Percentiles rank a stretch among this genome's conserved stretches.
phyloP scores from a whole-genome alignment of 257 asterid genomes.

The Gardenia jasminoides region DNA sequence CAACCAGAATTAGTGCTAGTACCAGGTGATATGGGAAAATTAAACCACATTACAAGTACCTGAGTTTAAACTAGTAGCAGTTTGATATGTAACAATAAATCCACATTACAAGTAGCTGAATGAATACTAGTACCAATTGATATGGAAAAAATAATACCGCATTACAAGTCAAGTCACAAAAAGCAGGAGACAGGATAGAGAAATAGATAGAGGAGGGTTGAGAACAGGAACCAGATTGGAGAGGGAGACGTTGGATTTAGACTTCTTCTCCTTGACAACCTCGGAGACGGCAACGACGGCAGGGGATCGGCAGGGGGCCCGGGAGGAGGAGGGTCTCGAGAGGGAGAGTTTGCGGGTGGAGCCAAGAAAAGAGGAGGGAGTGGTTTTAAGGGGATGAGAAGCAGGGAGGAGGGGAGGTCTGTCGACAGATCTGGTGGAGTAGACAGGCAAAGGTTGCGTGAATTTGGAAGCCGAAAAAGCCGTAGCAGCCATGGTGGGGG shows the following conservation, averaged over 20 bases:
- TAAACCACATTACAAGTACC: too few species aligned
- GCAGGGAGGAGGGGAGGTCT: conserved; percentile 32
- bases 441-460: conserved; percentile 43
- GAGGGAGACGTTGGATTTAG: conserved; percentile 40
- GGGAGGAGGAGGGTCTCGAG: conserved; percentile 16
- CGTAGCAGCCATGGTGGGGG: conserved; percentile 39
- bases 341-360: conserved; percentile 38
- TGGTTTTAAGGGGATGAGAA: conserved; percentile 23
- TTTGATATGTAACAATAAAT: too few species aligned
- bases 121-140: too few species aligned
- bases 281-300: conserved; percentile 65
- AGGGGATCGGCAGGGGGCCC: conserved; percentile 46
- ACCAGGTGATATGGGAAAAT: too few species aligned
- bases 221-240: conserved; percentile 49
- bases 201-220: not conserved
- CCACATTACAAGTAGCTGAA: too few species aligned
- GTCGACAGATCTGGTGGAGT: conserved; percentile 56
- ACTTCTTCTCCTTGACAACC: conserved; percentile 72
- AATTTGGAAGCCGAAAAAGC: conserved; percentile 59
- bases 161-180: too few species aligned
- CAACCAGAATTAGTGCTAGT: too few species aligned
- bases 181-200: conserved; percentile 1
- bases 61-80: too few species aligned
- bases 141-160: too few species aligned
- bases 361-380: conserved; percentile 44